Conservation (phyloP, 129 eudicot genomes). For the Flaveria linearis region DNA sequence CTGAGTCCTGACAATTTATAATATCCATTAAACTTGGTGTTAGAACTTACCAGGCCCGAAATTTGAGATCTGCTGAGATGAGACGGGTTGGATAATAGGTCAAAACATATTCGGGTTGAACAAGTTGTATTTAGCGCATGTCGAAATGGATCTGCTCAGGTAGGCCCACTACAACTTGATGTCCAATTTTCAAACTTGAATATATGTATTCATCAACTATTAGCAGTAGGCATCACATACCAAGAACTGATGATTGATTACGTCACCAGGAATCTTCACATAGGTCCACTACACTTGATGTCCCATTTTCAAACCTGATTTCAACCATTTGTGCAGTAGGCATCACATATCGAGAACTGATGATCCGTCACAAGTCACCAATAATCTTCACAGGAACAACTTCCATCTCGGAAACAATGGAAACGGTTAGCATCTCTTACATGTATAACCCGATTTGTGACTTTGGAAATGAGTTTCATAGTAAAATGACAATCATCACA, state of each 20-base stretch:
- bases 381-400: slow-evolving; percentile 28
- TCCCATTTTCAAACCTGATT: not conserved
- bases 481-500: slow-evolving; percentile 56
- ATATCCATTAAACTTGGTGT: not conserved
- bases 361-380: slow-evolving; percentile 12
- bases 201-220: not conserved
- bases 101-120: not conserved
- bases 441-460: slow-evolving; percentile 47
- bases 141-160: not conserved
- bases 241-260: not conserved
- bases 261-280: slow-evolving; percentile 22
- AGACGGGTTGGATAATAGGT: not conserved
- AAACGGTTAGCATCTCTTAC: slow-evolving; percentile 32
- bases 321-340: not conserved
- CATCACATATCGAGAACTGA: not conserved
- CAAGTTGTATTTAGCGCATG: not conserved
- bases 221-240: not conserved
- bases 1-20: not conserved
- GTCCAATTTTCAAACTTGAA: not conserved
- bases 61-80: not conserved
- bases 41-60: not conserved
- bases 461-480: slow-evolving; percentile 50
- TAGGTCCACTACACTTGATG: not conserved
- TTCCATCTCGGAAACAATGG: slow-evolving; percentile 28
- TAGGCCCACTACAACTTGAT: not conserved